Conservation (phyloP, 345 rosid genomes). For the Microcos paniculata region DNA sequence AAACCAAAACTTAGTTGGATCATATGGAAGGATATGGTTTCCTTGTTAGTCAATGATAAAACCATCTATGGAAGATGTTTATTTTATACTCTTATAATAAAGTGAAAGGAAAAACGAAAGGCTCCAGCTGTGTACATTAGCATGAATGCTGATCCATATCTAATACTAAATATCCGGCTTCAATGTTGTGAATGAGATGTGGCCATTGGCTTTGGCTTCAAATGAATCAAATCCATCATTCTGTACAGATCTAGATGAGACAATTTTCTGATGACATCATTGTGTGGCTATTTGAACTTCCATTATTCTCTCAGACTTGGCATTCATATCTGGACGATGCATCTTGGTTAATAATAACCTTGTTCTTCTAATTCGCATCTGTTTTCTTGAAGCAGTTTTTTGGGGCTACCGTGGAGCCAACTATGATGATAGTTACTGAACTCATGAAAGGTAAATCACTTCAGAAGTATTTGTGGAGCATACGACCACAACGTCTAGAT, state of each 20-base stretch:
- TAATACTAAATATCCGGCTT: not conserved
- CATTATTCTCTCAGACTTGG: not conserved
- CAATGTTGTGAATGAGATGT: not conserved
- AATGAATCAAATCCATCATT: not conserved
- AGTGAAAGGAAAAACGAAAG: not conserved
- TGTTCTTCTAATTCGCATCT: slow-evolving; percentile 1
- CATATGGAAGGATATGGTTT: not conserved
- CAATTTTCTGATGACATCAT: not conserved
- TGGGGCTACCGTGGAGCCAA: slow-evolving; percentile 58
- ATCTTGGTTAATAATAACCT: not conserved
- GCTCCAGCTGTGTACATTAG: not conserved
- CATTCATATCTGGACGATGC: not conserved
- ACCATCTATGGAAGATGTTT: slow-evolving; percentile 5
- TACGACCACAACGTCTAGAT: slow-evolving; percentile 44
- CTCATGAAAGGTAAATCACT: slow-evolving; percentile 47
- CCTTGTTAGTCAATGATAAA: not conserved
- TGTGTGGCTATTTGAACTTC: not conserved
- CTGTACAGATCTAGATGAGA: not conserved
- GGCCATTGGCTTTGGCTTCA: not conserved
- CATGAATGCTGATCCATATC: not conserved
- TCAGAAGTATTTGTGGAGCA: slow-evolving; percentile 42
- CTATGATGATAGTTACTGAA: slow-evolving; percentile 60
- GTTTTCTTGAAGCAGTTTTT: slow-evolving; percentile 39
- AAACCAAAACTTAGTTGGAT: not conserved
- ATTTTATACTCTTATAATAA: not conserved